phyloP scores from a whole-genome alignment of 208 protist genomes.

The Hexamita inflata region DNA sequence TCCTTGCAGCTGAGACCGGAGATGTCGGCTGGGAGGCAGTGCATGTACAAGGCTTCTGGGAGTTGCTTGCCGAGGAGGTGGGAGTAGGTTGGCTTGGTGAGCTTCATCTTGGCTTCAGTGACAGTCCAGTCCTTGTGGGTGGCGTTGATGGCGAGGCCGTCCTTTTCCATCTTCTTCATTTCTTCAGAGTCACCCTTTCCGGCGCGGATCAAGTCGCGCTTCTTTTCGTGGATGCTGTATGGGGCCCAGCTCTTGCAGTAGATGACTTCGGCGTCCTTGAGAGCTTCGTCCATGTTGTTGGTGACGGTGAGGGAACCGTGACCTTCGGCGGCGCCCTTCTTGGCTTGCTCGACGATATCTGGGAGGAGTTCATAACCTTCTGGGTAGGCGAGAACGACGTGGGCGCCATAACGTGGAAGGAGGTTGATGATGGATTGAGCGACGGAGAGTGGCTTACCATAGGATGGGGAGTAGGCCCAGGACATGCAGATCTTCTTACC shows the following conservation, averaged over 20 bases:
- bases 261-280: constrained; percentile 41
- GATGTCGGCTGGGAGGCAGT: constrained; percentile 41
- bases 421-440: constrained; percentile 39
- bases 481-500: constrained; percentile 46
- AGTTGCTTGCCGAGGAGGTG: too few relatives aligned
- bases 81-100: constrained; percentile 30
- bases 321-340: constrained; percentile 3
- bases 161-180: constrained; percentile 27
- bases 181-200: not conserved
- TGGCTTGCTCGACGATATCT: constrained; percentile 33
- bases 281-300: constrained; percentile 41
- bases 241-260: constrained; percentile 37
- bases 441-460: constrained; percentile 43
- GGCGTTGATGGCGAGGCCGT: constrained; percentile 22
- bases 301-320: constrained; percentile 28
- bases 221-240: constrained; percentile 3
- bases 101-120: constrained; percentile 36
- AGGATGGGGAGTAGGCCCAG: constrained; percentile 40
- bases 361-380: constrained; percentile 42
- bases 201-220: not conserved
- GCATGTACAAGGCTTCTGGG: constrained; percentile 35
- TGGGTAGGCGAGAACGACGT: constrained; percentile 34
- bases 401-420: constrained; percentile 31
- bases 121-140: constrained; percentile 28
- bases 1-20: constrained; percentile 31